Conservation (phyloP, 2,329 filamentous ascomycete genomes). For the Sarocladium strictum region DNA sequence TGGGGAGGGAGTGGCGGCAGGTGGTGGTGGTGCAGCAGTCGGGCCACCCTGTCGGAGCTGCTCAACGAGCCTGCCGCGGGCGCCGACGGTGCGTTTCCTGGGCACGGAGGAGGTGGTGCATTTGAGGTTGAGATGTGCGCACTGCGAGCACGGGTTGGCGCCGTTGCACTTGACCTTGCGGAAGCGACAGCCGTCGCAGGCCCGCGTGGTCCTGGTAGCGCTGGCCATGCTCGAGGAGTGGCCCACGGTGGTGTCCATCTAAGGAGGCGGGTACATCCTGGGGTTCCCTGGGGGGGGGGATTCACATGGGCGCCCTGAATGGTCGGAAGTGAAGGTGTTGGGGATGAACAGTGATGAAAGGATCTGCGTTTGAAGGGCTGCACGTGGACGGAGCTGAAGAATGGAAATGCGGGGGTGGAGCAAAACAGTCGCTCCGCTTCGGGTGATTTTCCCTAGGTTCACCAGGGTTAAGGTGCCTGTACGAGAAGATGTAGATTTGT, state of each 20-base stretch:
- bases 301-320: no score
- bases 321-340: no score
- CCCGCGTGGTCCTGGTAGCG: constrained; percentile 13
- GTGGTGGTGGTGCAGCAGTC: no score
- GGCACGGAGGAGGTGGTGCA: constrained; percentile 27
- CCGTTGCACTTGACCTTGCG: constrained; percentile 32
- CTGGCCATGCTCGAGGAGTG: background rate
- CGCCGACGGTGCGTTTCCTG: constrained; percentile 26
- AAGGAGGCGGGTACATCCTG: background rate
- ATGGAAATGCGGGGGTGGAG: background rate
- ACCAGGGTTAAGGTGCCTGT: no score
- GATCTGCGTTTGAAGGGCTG: background rate
- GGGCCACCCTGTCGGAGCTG: constrained; percentile 10
- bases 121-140: constrained; percentile 26
- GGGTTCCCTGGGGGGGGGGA: no score
- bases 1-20: constrained; percentile 2
- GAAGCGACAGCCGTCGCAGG: constrained; percentile 32
- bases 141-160: constrained; percentile 28
- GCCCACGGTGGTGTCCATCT: background rate
- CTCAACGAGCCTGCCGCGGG: constrained; percentile 11
- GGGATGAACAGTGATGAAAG: background rate
- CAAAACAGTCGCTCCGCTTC: background rate
- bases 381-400: background rate
- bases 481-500: no score
- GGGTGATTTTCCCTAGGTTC: no score